Conservation (phyloP, 2,329 filamentous ascomycete genomes). For the Lithohypha guttulata region DNA sequence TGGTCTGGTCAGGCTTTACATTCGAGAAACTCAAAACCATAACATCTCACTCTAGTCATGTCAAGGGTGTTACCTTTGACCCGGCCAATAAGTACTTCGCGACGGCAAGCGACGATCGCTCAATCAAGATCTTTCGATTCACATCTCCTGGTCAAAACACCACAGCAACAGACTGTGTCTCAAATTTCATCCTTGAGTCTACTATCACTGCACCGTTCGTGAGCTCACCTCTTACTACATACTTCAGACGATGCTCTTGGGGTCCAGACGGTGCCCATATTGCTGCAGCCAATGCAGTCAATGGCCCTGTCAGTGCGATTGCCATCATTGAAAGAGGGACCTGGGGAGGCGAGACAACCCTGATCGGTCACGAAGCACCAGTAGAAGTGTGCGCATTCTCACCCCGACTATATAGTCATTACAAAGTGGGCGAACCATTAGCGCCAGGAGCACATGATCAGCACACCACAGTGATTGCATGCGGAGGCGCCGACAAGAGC, state of each 20-base stretch:
- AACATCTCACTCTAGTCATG: constrained; percentile 87
- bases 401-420: constrained; percentile 71
- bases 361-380: constrained; percentile 93
- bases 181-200: constrained; percentile 92
- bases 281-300: constrained; percentile 90
- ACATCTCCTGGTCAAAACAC: constrained; percentile 84
- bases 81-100: constrained; percentile 99
- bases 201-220: constrained; percentile 80
- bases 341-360: constrained; percentile 94
- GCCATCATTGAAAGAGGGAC: constrained; percentile 84
- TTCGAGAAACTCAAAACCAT: constrained; percentile 97
- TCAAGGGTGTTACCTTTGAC: constrained; percentile 97
- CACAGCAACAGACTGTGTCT: constrained; percentile 86
- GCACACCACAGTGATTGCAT: constrained; percentile 86
- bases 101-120: constrained; percentile 91
- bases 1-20: constrained; percentile 95
- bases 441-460: constrained; percentile 33
- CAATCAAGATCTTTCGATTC: constrained; percentile 93
- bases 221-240: constrained; percentile 87
- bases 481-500: constrained; percentile 92
- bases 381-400: constrained; percentile 98
- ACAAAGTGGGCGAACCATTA: constrained; percentile 49
- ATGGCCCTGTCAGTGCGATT: constrained; percentile 92
- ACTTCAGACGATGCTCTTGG: constrained; percentile 94
- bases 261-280: constrained; percentile 96